Conservation (phyloP, 768 basidiomycete species). For the Amanita phalloides region DNA sequence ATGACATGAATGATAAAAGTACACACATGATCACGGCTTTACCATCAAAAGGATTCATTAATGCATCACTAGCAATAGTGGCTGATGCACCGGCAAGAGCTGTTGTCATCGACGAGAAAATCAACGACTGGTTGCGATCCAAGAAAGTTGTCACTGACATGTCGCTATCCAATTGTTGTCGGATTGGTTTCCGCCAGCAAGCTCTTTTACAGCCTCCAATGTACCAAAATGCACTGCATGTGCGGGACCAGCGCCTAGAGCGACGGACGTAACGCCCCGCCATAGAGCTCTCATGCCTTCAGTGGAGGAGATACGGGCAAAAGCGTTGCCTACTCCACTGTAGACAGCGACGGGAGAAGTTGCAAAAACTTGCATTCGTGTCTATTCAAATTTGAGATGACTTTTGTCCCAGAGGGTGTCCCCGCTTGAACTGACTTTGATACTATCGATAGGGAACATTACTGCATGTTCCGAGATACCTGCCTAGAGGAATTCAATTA, state of each 20-base stretch:
- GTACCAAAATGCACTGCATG: conserved; percentile 97
- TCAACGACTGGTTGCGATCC: neutral
- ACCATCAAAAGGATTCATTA: conserved; percentile 99
- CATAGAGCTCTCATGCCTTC: conserved; percentile 89
- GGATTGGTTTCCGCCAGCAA: conserved; percentile 75
- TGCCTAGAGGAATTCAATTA: conserved; percentile 41
- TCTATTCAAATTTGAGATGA: conserved; percentile 36
- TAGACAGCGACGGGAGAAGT: conserved; percentile 80
- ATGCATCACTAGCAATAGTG: conserved; percentile 89
- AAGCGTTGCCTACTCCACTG: conserved; percentile 83
- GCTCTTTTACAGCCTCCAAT: conserved; percentile 90
- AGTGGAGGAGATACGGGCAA: conserved; percentile 85
- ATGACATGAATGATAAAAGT: conserved; percentile 8
- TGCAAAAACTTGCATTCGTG: conserved; percentile 97
- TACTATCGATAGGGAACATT: conserved; percentile 97
- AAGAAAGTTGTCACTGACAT: conserved; percentile 39
- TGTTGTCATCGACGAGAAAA: conserved; percentile 16
- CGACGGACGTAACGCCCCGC: conserved; percentile 94
- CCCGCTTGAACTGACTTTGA: conserved; percentile 59
- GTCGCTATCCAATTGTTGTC: conserved; percentile 84
- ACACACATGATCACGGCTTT: conserved; percentile 15
- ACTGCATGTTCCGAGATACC: conserved; percentile 98
- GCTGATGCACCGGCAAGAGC: conserved; percentile 92
- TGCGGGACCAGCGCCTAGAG: conserved; percentile 93
- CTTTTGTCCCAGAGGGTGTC: neutral